Percentiles rank a stretch among this genome's conserved stretches.
Conservation (phyloP, 75 land plant genomes). For the Selaginella tamariscina region DNA sequence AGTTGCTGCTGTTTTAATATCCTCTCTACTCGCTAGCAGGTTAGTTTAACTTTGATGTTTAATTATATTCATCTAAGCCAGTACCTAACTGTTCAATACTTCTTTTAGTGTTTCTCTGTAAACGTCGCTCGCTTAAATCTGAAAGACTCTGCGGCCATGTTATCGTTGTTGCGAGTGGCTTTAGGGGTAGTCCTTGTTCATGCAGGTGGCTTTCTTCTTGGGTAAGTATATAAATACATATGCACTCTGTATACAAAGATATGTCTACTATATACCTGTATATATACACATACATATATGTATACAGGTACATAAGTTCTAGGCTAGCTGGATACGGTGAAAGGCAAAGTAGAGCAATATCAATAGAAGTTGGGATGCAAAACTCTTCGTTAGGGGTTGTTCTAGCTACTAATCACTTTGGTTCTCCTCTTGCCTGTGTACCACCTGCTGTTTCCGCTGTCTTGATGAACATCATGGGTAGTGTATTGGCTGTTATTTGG, state of each 20-base stretch:
- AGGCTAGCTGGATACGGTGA: conserved; percentile 44
- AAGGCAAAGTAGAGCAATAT: conserved; percentile 52
- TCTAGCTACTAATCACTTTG: conserved; percentile 52
- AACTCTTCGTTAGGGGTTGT: conserved; percentile 74
- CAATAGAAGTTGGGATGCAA: conserved; percentile 87
- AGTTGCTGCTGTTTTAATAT: conserved; percentile 53
- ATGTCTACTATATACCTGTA: too few relatives aligned
- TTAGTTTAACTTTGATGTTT: conserved; percentile 10
- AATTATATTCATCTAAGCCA: neutral
- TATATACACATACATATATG: too few relatives aligned
- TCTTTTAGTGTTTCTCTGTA: conserved; percentile 70
- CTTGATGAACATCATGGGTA: conserved; percentile 77
- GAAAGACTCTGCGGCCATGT: neutral
- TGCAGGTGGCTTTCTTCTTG: conserved; percentile 57
- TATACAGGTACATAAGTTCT: conserved; percentile 47
- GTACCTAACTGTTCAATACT: too few relatives aligned
- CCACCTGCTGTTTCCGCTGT: conserved; percentile 68
- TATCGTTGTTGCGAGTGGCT: conserved; percentile 22
- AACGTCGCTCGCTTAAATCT: conserved; percentile 39
- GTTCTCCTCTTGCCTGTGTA: conserved; percentile 51
- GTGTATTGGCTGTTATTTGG: conserved; percentile 59
- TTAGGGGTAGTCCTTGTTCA: conserved; percentile 51
- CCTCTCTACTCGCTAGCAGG: conserved; percentile 77
- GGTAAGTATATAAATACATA: conserved; percentile 45
- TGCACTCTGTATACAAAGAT: too few relatives aligned